Evolutionary conservation across 1,284 basidiomycete species (phyloP).

Genomic region (Clitocybe nebularis): DNA sequence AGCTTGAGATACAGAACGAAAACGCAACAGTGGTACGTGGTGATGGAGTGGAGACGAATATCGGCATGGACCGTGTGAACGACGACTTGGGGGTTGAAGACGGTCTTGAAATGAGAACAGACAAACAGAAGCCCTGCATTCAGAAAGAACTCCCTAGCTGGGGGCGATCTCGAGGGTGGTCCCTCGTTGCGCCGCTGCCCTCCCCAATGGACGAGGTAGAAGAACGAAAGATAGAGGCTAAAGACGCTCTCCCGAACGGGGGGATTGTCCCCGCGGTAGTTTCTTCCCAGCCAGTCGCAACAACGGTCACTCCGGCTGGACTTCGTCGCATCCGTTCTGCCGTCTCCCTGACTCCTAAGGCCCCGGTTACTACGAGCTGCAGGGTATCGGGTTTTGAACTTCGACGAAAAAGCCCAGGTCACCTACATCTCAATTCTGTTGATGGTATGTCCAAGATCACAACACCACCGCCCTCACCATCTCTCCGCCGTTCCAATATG

Average conservation of each 20-base stretch:
- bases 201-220: constrained; percentile 26
- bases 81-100: constrained; percentile 29
- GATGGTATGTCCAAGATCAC: constrained; percentile 30
- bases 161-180: constrained; percentile 31
- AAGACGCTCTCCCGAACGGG: constrained; percentile 10
- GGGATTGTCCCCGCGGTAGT: constrained; percentile 10
- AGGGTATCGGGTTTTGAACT: constrained; percentile 16
- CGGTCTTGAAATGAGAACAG: constrained; percentile 22
- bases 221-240: constrained; percentile 22
- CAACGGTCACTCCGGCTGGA: constrained; percentile 8
- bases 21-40: constrained; percentile 61
- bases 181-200: constrained; percentile 20
- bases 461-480: constrained; percentile 42
- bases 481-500: constrained; percentile 41
- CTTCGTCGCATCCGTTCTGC: constrained; percentile 41
- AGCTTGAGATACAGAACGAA: constrained; percentile 63
- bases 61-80: constrained; percentile 34
- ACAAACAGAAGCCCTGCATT: constrained; percentile 19
- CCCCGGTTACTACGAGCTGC: constrained; percentile 16
- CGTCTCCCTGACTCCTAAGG: constrained; percentile 29
- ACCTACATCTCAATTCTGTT: constrained; percentile 14
- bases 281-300: constrained; percentile 1
- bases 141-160: constrained; percentile 43
- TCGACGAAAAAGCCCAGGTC: constrained; percentile 12
- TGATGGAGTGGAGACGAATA: constrained; percentile 52